Conservation (phyloP, 768 basidiomycete species). For the Suillus brevipes region DNA sequence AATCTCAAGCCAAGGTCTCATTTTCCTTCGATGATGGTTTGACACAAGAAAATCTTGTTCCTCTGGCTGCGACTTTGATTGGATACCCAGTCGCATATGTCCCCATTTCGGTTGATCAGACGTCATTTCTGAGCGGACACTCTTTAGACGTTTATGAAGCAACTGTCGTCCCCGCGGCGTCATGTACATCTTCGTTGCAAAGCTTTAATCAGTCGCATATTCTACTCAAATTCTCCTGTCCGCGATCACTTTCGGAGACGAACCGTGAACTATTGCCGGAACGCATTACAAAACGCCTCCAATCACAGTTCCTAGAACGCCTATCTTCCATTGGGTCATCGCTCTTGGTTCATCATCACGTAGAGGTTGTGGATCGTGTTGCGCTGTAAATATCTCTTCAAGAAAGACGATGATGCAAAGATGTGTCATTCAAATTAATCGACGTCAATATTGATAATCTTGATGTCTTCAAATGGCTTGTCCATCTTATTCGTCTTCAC, state of each 20-base stretch:
- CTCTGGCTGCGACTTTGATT: constrained; percentile 58
- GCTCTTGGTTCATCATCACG: constrained; percentile 31
- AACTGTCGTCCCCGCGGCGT: constrained; percentile 8
- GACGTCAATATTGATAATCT: constrained; percentile 78
- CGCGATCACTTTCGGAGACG: constrained; percentile 27
- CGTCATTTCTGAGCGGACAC: constrained; percentile 44
- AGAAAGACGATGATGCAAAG: constrained; percentile 3
- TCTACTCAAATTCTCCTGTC: constrained; percentile 61
- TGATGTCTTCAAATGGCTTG: constrained; percentile 93
- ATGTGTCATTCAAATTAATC: constrained; percentile 42
- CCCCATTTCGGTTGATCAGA: constrained; percentile 40
- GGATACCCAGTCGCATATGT: constrained; percentile 63
- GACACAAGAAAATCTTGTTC: constrained; percentile 36
- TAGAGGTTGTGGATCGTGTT: constrained; percentile 46
- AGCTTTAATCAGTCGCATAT: constrained; percentile 28
- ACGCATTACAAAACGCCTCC: constrained; percentile 33
- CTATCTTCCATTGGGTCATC: constrained; percentile 25
- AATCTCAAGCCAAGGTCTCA: constrained; percentile 17
- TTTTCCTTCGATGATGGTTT: constrained; percentile 32
- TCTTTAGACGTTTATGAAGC: constrained; percentile 52
- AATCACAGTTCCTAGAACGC: constrained; percentile 34
- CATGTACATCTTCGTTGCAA: background rate
- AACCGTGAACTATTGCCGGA: constrained; percentile 18
- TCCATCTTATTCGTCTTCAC: constrained; percentile 82
- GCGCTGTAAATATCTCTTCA: constrained; percentile 38